Percentiles rank a stretch among this genome's conserved stretches.
Evolutionary conservation across 2,329 filamentous ascomycete species (phyloP).

Genomic region (Penicillium sp.): DNA sequence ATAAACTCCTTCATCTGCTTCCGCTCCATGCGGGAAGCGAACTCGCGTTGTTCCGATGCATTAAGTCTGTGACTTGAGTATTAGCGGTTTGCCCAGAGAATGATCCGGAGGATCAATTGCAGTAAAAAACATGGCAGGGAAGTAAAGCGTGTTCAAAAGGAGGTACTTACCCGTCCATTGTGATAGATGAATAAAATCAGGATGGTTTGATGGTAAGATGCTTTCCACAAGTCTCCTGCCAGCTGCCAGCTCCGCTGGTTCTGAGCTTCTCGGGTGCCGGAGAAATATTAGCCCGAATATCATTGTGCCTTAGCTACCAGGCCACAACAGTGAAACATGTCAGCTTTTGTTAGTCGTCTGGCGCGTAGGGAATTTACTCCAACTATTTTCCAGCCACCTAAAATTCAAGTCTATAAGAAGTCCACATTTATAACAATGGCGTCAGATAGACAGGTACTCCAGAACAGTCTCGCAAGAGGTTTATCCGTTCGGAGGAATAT

Average conservation of each 20-base stretch:
- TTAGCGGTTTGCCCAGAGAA: constrained; percentile 5
- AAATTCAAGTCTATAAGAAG: fast-evolving
- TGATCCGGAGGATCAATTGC: background rate
- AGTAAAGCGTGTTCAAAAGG: background rate
- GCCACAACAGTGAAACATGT: background rate
- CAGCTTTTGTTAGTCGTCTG: background rate
- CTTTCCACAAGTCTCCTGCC: constrained; percentile 3
- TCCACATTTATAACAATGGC: too few relatives aligned
- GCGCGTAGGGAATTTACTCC: background rate
- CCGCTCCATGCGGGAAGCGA: constrained; percentile 88
- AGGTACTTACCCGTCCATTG: constrained; percentile 31
- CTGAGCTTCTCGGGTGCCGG: constrained; percentile 4
- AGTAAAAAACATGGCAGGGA: background rate
- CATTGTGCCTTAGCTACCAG: background rate
- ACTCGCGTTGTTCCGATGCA: constrained; percentile 75
- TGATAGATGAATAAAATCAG: constrained; percentile 11
- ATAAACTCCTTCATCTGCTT: constrained; percentile 99
- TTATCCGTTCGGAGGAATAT: background rate
- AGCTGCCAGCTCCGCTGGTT: constrained; percentile 3
- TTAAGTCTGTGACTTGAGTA: constrained; percentile 51
- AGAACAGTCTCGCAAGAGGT: background rate
- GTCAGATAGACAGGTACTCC: background rate
- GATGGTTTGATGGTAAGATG: constrained; percentile 4
- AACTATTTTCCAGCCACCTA: fast-evolving
- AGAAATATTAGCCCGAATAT: background rate